These are phyloP conservation scores for Acorus calamus DNA, from an alignment of 106 monocot genomes.

Conservation along the genomic window DNA sequence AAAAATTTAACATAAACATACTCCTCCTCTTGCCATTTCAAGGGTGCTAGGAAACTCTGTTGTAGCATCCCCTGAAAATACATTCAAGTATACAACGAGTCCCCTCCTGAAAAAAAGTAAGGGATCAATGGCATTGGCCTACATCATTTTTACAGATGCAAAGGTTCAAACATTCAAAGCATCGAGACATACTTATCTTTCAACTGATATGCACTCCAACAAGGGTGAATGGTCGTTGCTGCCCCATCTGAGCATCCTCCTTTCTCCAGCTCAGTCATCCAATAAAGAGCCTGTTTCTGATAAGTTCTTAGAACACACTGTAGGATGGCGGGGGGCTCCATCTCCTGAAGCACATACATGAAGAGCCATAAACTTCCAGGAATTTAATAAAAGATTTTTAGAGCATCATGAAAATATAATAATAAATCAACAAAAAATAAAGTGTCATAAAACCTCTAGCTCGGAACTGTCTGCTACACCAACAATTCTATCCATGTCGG, in stretches of 20 bases:
- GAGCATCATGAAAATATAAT: neutral
- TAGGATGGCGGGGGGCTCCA: slow-evolving; percentile 54
- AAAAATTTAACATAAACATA: slow-evolving; percentile 16
- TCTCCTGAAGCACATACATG: slow-evolving; percentile 38
- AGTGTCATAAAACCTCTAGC: slow-evolving; percentile 39
- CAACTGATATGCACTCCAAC: slow-evolving; percentile 84
- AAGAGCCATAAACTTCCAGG: neutral
- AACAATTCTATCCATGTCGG: slow-evolving; percentile 66
- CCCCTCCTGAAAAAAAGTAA: slow-evolving; percentile 40
- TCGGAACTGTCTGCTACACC: slow-evolving; percentile 47
- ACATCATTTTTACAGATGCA: too few relatives aligned
- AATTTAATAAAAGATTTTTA: too few relatives aligned
- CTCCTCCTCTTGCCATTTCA: slow-evolving; percentile 89
- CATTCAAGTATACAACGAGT: slow-evolving; percentile 66
- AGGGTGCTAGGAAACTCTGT: slow-evolving; percentile 77
- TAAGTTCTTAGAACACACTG: slow-evolving; percentile 73
- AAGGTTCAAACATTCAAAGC: neutral
- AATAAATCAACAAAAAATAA: neutral
- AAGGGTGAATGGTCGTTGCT: slow-evolving; percentile 74
- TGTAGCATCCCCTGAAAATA: slow-evolving; percentile 85
- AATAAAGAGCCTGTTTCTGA: slow-evolving; percentile 89
- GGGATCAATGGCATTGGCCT: neutral
- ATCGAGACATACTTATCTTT: slow-evolving; percentile 52
- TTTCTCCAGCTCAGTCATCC: slow-evolving; percentile 86
- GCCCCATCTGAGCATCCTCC: slow-evolving; percentile 51